A percentile compares a stretch with the other conserved stretches of the same genome.
Evolutionary conservation across 1,284 basidiomycete species (phyloP).

Genomic region (Paramarasmius palmivorus): DNA sequence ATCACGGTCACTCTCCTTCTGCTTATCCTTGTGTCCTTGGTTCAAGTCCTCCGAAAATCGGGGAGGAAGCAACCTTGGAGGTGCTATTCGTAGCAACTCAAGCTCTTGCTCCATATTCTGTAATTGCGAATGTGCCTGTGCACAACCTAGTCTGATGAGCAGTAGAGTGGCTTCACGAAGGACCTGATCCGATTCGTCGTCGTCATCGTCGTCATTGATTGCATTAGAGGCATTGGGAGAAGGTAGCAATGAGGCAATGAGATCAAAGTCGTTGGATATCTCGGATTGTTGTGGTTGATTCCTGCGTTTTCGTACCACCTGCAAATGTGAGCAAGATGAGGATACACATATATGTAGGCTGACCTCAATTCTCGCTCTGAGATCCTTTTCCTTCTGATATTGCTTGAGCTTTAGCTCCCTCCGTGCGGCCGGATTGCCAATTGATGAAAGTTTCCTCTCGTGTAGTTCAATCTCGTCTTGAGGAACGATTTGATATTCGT

Average conservation of each 20-base stretch:
- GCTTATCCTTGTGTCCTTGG: slow-evolving; percentile 37
- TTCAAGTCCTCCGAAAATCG: slow-evolving; percentile 19
- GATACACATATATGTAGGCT: slow-evolving; percentile 16
- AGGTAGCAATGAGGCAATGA: slow-evolving; percentile 62
- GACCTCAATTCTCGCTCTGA: slow-evolving; percentile 72
- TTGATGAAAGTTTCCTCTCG: slow-evolving; percentile 42
- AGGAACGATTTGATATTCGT: slow-evolving; percentile 71
- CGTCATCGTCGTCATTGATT: slow-evolving; percentile 37
- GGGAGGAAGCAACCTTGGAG: slow-evolving; percentile 37
- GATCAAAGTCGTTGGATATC: slow-evolving; percentile 52
- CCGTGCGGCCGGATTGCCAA: slow-evolving; percentile 66
- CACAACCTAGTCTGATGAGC: slow-evolving; percentile 74
- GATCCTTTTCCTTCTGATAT: slow-evolving; percentile 81
- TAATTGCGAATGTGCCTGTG: slow-evolving; percentile 69
- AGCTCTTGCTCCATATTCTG: slow-evolving; percentile 75
- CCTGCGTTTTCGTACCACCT: slow-evolving; percentile 59
- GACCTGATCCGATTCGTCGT: slow-evolving; percentile 62
- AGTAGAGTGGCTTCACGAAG: slow-evolving; percentile 69
- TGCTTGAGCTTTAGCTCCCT: slow-evolving; percentile 88
- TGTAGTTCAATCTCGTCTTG: slow-evolving; percentile 61
- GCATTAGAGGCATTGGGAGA: slow-evolving; percentile 16
- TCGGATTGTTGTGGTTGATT: slow-evolving; percentile 38
- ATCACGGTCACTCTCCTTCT: slow-evolving; percentile 44
- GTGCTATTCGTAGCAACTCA: slow-evolving; percentile 66
- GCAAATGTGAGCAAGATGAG: slow-evolving; percentile 4